Evolutionary conservation across 176 grass and related monocot species (phyloP).

Genomic region (Poa pratensis): DNA sequence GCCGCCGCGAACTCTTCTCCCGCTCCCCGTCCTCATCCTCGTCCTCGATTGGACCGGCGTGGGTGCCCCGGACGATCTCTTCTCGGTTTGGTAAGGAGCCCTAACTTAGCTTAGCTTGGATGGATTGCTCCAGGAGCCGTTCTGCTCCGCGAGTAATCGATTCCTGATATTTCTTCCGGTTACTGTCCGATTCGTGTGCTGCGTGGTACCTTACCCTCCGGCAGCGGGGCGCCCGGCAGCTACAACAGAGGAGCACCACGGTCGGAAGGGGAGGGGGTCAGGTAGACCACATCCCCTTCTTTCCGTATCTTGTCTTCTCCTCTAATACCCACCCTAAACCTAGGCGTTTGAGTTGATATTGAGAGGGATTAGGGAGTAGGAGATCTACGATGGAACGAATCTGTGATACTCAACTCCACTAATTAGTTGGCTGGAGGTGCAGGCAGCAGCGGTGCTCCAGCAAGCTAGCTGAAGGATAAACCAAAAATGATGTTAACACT

Average conservation of each 20-base stretch:
- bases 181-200: too few relatives aligned
- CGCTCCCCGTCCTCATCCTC: not conserved
- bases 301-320: not conserved
- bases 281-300: not conserved
- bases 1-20: not conserved
- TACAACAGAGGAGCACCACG: not conserved
- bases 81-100: not conserved
- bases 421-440: not conserved
- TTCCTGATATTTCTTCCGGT: not conserved
- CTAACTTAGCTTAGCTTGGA: not conserved
- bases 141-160: not conserved
- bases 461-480: not conserved
- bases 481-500: too few relatives aligned
- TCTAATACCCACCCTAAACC: not conserved
- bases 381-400: not conserved
- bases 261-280: not conserved
- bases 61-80: not conserved
- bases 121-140: not conserved
- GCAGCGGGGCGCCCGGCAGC: not conserved
- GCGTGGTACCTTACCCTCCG: not conserved
- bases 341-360: not conserved
- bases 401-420: not conserved
- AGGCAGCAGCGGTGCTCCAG: not conserved
- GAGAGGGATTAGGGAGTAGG: not conserved
- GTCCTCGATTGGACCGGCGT: not conserved